Percentiles rank a stretch among this genome's conserved stretches.
These are phyloP conservation scores for Penicillium argentinense DNA, from an alignment of 495 filamentous ascomycete genomes.

Conservation along the genomic window DNA sequence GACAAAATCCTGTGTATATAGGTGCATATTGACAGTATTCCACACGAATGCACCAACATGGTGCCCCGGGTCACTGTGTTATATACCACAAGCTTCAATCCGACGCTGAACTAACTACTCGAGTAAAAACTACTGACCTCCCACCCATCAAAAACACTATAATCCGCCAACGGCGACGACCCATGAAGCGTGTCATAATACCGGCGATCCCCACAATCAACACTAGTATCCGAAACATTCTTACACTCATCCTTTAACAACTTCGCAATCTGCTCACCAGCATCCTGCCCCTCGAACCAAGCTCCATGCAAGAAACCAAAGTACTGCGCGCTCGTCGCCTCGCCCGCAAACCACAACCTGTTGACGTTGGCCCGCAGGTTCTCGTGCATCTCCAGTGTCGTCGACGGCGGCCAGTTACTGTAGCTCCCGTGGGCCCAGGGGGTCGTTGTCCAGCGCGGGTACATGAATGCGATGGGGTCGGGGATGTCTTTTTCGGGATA, in stretches of 20 bases:
- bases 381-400: slow-evolving; percentile 67
- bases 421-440: slow-evolving; percentile 71
- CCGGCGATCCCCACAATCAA: slow-evolving; percentile 12
- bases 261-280: slow-evolving; percentile 51
- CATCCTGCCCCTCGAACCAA: slow-evolving; percentile 61
- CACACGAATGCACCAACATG: too few species aligned
- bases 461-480: slow-evolving; percentile 67
- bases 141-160: slow-evolving; percentile 23
- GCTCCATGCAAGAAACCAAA: slow-evolving; percentile 73
- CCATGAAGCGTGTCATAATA: slow-evolving; percentile 14
- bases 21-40: too few species aligned
- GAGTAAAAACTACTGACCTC: slow-evolving; percentile 20
- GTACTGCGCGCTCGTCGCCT: slow-evolving; percentile 67
- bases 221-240: slow-evolving; percentile 5
- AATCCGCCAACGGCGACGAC: slow-evolving; percentile 19
- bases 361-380: slow-evolving; percentile 70
- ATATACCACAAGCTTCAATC: too few species aligned
- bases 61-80: too few species aligned
- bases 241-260: slow-evolving; percentile 11
- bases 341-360: slow-evolving; percentile 69
- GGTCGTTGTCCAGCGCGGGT: slow-evolving; percentile 66
- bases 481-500: slow-evolving; percentile 60
- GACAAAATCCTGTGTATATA: too few species aligned
- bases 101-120: slow-evolving; percentile 8
- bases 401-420: slow-evolving; percentile 70